phyloP scores from a whole-genome alignment of 2,329 filamentous ascomycete genomes.

The Cadophora malorum region DNA sequence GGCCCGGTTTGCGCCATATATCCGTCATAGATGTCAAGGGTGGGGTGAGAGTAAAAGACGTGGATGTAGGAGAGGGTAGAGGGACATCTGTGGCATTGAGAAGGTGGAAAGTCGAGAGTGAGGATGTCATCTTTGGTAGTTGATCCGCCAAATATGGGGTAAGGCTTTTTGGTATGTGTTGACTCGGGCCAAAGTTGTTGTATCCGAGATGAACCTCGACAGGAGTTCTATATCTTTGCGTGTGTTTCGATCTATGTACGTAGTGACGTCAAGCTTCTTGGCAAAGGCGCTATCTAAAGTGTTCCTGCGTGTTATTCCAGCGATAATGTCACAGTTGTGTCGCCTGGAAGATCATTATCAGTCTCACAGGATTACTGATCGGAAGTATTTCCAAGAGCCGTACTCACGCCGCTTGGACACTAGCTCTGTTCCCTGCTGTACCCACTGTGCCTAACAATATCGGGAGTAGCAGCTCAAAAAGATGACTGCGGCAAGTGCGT shows the following conservation, averaged over 20 bases:
- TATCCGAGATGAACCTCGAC: neutral
- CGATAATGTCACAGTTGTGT: neutral
- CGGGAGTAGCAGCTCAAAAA: neutral
- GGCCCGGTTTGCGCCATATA: neutral
- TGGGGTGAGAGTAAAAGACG: neutral
- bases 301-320: neutral
- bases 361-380: neutral
- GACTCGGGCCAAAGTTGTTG: neutral
- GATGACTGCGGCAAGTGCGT: no score
- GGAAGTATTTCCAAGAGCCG: neutral
- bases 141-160: neutral
- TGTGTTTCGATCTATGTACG: neutral
- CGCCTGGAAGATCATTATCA: neutral
- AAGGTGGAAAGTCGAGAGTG: neutral
- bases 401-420: neutral
- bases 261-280: neutral
- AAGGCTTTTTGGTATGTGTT: neutral
- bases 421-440: neutral
- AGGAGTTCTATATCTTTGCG: neutral
- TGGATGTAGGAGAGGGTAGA: neutral
- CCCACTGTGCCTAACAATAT: neutral
- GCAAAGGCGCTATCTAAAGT: neutral
- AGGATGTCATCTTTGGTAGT: neutral
- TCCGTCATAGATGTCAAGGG: neutral
- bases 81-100: neutral